Percentiles rank a stretch among this genome's conserved stretches.
Evolutionary conservation across 192 early-diverging fungal species (phyloP).

Genomic region (Spizellomyces sp.): DNA sequence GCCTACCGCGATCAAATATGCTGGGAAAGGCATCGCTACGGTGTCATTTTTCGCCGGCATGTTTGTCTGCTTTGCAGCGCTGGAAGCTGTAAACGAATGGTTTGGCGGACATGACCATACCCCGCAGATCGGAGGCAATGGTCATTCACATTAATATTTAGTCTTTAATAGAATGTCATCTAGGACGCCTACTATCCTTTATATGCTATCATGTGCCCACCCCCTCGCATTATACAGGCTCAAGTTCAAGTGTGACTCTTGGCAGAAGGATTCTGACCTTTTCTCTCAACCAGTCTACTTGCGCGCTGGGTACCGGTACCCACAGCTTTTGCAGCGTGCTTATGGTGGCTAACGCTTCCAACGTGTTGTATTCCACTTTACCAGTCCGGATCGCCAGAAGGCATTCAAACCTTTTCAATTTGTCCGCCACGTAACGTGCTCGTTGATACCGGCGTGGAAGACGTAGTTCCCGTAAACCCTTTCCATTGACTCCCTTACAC

Average conservation of each 20-base stretch:
- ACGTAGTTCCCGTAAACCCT: no score
- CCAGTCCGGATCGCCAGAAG: no score
- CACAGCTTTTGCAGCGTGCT: no score
- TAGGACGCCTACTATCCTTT: neutral
- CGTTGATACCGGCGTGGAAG: no score
- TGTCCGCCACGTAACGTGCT: no score
- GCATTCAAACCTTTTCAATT: no score
- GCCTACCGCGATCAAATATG: conserved; percentile 51
- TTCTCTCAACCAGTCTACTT: neutral
- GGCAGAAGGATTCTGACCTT: neutral
- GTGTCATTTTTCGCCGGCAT: conserved; percentile 49
- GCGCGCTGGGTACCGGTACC: neutral
- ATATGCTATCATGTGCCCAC: no score
- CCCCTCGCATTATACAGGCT: neutral
- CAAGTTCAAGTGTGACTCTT: neutral
- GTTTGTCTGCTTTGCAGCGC: conserved; percentile 47
- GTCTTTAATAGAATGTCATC: neutral
- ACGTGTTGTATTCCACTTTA: no score
- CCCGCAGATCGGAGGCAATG: no score
- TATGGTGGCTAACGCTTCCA: no score
- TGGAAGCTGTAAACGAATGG: conserved; percentile 45
- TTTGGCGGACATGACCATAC: conserved; percentile 35
- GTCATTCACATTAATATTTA: conserved; percentile 6
- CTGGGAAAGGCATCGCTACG: conserved; percentile 44
- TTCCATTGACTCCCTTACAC: no score